phyloP scores from a whole-genome alignment of 495 filamentous ascomycete species.

The Penicillium robsamsonii region DNA sequence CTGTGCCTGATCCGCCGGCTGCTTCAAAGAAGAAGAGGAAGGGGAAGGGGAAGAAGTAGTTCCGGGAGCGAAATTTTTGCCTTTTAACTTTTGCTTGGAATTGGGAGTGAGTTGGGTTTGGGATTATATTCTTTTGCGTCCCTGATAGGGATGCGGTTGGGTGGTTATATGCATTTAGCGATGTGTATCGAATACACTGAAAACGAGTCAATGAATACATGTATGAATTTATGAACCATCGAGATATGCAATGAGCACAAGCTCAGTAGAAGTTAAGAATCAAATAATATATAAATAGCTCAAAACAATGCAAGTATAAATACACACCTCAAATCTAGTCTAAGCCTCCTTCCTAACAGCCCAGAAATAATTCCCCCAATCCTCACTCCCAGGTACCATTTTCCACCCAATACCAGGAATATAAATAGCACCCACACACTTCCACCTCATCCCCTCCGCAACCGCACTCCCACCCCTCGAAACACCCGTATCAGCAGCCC shows the following conservation, averaged over 20 bases:
- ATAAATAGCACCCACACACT: constrained; percentile 68
- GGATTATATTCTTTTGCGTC: neutral
- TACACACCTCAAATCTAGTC: neutral
- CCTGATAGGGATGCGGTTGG: neutral
- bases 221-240: neutral
- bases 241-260: neutral
- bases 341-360: constrained; percentile 64
- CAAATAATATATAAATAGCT: constrained; percentile 10
- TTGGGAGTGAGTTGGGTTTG: neutral
- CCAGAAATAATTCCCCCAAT: constrained; percentile 95
- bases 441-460: constrained; percentile 61
- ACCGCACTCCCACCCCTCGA: constrained; percentile 52
- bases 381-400: constrained; percentile 77
- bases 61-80: neutral
- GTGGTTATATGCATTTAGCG: neutral
- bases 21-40: constrained; percentile 55
- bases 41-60: constrained; percentile 27
- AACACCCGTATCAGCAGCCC: constrained; percentile 36
- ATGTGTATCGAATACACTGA: neutral
- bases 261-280: neutral
- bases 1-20: constrained; percentile 49
- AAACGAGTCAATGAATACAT: neutral
- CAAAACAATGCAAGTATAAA: constrained; percentile 9
- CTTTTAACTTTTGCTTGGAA: neutral
- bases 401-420: constrained; percentile 90